Evolutionary conservation across 2,329 filamentous ascomycete species (phyloP).

Genomic region (Verticillium tricorpus): DNA sequence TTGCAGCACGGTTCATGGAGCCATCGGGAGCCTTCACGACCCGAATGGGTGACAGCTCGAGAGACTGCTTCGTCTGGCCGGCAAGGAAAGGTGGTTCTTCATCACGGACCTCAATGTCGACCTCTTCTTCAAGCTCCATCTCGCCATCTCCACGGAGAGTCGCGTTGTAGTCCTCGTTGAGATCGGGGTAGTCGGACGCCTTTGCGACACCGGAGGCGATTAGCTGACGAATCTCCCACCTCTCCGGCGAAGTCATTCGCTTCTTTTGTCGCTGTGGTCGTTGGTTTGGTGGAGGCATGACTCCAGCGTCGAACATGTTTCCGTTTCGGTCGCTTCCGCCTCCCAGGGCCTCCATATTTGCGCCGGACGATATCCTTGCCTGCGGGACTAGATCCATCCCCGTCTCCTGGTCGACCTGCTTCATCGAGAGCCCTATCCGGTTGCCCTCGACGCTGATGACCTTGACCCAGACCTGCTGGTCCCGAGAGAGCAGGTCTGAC

Average conservation of each 20-base stretch:
- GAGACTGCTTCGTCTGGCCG: constrained; percentile 92
- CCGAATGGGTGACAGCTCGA: constrained; percentile 91
- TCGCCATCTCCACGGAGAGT: constrained; percentile 81
- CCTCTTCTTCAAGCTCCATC: constrained; percentile 90
- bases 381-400: constrained; percentile 80
- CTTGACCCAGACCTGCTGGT: constrained; percentile 88
- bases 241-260: constrained; percentile 90
- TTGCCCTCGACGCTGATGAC: constrained; percentile 79
- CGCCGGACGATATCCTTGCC: constrained; percentile 75
- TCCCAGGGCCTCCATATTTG: constrained; percentile 80
- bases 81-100: constrained; percentile 95
- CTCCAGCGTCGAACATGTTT: constrained; percentile 55
- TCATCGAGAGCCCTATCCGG: constrained; percentile 89
- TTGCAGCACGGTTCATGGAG: constrained; percentile 94
- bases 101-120: constrained; percentile 94
- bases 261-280: constrained; percentile 65
- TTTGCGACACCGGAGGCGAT: constrained; percentile 94
- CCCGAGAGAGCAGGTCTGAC: constrained; percentile 75
- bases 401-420: constrained; percentile 88
- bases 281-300: constrained; percentile 27
- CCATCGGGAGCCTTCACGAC: constrained; percentile 97
- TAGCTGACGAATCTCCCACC: constrained; percentile 96
- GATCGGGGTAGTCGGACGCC: constrained; percentile 87
- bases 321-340: constrained; percentile 47
- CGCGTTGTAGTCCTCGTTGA: constrained; percentile 90